Conservation (phyloP, 1,284 basidiomycete species). For the Prillingera fragicola region DNA sequence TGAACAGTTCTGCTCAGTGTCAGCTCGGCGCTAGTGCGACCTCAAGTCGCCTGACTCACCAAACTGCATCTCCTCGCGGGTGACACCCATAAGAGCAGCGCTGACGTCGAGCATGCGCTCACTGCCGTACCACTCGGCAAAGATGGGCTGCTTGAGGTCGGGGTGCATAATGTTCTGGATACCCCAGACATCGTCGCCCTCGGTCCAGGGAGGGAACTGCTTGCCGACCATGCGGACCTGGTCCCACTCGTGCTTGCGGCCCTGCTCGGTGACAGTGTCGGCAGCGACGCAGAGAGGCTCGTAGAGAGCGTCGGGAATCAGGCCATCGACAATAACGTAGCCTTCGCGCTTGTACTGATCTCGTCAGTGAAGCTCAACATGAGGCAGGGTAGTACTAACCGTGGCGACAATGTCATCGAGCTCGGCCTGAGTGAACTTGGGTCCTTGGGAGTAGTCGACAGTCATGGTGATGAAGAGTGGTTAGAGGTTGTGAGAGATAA, state of each 20-base stretch:
- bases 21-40: no score
- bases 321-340: slow-evolving; percentile 62
- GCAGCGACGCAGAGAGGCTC: slow-evolving; percentile 54
- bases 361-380: neutral
- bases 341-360: slow-evolving; percentile 60
- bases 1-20: slow-evolving; percentile 61
- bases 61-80: slow-evolving; percentile 60
- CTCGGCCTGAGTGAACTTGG: slow-evolving; percentile 18
- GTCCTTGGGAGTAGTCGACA: no score
- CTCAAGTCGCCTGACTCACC: slow-evolving; percentile 55
- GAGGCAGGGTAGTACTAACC: slow-evolving; percentile 8
- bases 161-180: slow-evolving; percentile 77
- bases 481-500: neutral
- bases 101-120: slow-evolving; percentile 54
- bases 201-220: slow-evolving; percentile 71
- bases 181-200: slow-evolving; percentile 64
- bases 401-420: slow-evolving; percentile 18
- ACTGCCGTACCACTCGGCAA: slow-evolving; percentile 65
- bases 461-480: slow-evolving; percentile 8
- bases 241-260: slow-evolving; percentile 62
- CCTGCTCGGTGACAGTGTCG: slow-evolving; percentile 54
- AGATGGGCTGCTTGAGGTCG: slow-evolving; percentile 57
- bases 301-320: slow-evolving; percentile 53
- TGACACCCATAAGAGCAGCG: slow-evolving; percentile 56
- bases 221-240: slow-evolving; percentile 69